Conservation (phyloP, 139 green algal genomes). For the Closterium sp. region DNA sequence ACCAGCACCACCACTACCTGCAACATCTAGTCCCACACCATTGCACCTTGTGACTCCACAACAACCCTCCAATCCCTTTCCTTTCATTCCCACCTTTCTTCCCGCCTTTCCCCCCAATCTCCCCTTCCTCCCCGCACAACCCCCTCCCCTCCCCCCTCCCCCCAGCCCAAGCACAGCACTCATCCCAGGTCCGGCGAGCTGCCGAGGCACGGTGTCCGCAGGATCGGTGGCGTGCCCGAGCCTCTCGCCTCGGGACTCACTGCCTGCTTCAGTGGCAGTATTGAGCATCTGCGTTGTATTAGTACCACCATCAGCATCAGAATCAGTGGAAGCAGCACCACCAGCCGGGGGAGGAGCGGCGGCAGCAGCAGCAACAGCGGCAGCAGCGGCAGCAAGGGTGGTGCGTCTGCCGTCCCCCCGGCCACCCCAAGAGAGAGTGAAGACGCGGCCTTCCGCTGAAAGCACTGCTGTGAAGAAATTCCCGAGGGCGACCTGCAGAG, state of each 20-base stretch:
- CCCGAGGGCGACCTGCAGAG: constrained; percentile 12
- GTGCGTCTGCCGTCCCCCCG: not conserved
- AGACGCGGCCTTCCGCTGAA: not conserved
- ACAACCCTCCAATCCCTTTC: not conserved
- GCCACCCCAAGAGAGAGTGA: not conserved
- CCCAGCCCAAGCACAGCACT: not conserved
- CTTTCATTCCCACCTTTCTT: not conserved
- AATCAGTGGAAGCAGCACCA: not conserved
- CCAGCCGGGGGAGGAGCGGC: not conserved
- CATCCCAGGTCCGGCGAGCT: not conserved
- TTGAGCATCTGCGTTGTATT: not conserved
- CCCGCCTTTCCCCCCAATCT: not conserved
- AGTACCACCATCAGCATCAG: not conserved
- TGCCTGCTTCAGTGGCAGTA: not conserved
- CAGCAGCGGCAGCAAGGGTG: not conserved
- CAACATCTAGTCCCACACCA: no score
- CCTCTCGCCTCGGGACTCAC: not conserved
- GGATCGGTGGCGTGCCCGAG: constrained; percentile 27
- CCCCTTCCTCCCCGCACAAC: no score
- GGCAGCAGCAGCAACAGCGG: not conserved
- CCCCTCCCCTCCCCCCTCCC: no score
- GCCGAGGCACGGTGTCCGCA: constrained; percentile 3
- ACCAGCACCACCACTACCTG: not conserved
- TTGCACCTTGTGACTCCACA: no score
- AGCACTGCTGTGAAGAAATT: constrained; percentile 35